These are phyloP conservation scores for Ophiostoma triangulosporum DNA, from an alignment of 2,329 filamentous ascomycete genomes.

Conservation along the genomic window DNA sequence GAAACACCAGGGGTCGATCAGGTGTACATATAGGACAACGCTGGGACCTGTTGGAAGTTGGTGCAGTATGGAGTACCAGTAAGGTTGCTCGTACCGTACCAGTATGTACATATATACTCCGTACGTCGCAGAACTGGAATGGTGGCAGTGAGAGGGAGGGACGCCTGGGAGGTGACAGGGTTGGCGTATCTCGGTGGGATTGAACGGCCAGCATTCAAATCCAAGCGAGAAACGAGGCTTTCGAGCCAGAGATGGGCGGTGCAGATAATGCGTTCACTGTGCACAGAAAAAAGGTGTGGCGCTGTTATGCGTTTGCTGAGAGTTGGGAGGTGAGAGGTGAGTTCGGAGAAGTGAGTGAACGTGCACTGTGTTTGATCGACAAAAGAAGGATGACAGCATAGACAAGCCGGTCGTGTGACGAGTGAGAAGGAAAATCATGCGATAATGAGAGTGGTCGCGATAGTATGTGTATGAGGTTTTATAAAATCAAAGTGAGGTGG, in stretches of 20 bases:
- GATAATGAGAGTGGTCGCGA: background rate
- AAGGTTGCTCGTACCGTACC: too few relatives aligned
- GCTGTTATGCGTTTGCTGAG: background rate
- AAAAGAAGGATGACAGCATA: background rate
- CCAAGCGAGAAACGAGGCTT: background rate
- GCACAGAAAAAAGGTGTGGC: background rate
- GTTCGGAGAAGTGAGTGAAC: background rate
- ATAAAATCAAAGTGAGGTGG: too few relatives aligned
- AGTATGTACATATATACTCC: too few relatives aligned
- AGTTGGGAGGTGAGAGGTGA: background rate
- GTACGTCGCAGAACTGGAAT: too few relatives aligned
- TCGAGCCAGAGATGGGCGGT: background rate
- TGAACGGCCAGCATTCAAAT: background rate
- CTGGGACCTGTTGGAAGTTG: background rate
- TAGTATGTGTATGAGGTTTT: too few relatives aligned
- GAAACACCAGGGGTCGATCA: background rate
- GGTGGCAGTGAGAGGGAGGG: background rate
- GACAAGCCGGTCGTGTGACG: background rate
- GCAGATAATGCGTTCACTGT: background rate
- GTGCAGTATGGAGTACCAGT: too few relatives aligned
- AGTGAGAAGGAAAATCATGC: background rate
- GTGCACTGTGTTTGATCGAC: slow-evolving; percentile 10
- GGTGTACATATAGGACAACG: slow-evolving; percentile 1
- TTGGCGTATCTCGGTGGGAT: background rate
- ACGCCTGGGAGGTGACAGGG: background rate